A percentile compares a stretch with the other conserved stretches of the same genome.
These are phyloP conservation scores for Trichocladium antarcticum DNA, from an alignment of 495 filamentous ascomycete genomes.

Conservation along the genomic window DNA sequence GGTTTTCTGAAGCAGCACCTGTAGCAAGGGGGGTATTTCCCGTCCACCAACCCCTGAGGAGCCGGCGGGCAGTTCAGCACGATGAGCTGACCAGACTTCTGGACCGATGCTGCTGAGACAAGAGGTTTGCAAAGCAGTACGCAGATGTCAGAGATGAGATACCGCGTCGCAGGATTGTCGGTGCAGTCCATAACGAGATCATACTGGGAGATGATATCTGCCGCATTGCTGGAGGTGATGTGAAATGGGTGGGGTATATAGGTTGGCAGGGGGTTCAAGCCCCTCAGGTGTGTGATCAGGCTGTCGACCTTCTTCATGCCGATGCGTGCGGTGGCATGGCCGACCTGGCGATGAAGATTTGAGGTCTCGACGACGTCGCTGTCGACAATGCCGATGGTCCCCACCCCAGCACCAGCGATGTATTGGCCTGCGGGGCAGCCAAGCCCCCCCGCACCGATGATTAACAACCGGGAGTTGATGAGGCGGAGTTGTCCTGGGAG, in stretches of 20 bases:
- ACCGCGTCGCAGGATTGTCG: constrained; percentile 81
- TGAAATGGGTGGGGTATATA: constrained; percentile 51
- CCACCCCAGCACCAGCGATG: constrained; percentile 76
- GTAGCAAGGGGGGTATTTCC: constrained; percentile 64
- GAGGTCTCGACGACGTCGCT: constrained; percentile 79
- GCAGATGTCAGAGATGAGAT: constrained; percentile 83
- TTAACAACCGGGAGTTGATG: constrained; percentile 56
- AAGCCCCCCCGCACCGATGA: constrained; percentile 86
- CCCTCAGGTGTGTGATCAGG: constrained; percentile 53
- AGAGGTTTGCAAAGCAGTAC: constrained; percentile 69
- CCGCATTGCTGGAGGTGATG: constrained; percentile 53
- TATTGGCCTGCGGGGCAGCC: constrained; percentile 89
- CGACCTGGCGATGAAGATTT: constrained; percentile 87
- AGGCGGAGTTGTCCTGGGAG: constrained; percentile 64
- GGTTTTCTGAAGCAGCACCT: constrained; percentile 84
- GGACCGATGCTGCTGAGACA: constrained; percentile 76
- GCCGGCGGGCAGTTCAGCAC: constrained; percentile 60
- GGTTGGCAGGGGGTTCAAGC: constrained; percentile 55
- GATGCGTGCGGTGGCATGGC: constrained; percentile 58
- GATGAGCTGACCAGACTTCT: constrained; percentile 81
- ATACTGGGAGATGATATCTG: constrained; percentile 52
- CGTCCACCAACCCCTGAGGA: constrained; percentile 28
- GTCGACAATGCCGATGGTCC: constrained; percentile 74
- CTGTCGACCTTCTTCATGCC: constrained; percentile 76
- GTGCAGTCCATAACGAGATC: constrained; percentile 90